These are phyloP conservation scores for Lecanicillium sp. DNA, from an alignment of 2,329 filamentous ascomycete genomes.

Conservation along the genomic window DNA sequence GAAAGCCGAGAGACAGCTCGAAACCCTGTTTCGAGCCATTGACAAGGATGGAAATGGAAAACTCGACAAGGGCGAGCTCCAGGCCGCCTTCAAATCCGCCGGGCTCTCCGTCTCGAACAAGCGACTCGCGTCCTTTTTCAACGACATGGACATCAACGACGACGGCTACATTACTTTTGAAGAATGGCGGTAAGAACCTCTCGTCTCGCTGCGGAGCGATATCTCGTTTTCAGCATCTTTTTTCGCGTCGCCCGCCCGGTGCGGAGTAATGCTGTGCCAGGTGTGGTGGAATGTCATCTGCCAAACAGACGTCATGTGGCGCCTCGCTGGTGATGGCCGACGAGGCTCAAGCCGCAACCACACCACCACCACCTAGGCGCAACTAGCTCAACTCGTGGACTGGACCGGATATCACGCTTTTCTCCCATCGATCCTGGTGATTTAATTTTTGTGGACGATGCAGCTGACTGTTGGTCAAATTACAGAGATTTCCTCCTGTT, in stretches of 20 bases:
- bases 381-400: no score
- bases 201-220: constrained; percentile 4
- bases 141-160: constrained; percentile 80
- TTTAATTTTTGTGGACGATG: neutral
- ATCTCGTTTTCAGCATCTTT: constrained; percentile 8
- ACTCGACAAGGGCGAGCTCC: constrained; percentile 79
- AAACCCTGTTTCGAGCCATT: constrained; percentile 74
- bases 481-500: constrained; percentile 86
- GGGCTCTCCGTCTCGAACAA: constrained; percentile 71
- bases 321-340: constrained; percentile 1
- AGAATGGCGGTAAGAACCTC: constrained; percentile 82
- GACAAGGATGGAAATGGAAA: constrained; percentile 80
- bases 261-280: neutral
- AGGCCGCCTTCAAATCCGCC: constrained; percentile 66
- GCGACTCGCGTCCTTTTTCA: constrained; percentile 78
- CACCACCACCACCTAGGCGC: neutral
- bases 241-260: constrained; percentile 1
- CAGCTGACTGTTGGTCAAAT: constrained; percentile 1
- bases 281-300: constrained; percentile 14
- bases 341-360: neutral
- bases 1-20: constrained; percentile 77
- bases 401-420: neutral
- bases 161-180: constrained; percentile 85
- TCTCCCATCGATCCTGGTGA: neutral
- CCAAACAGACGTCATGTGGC: constrained; percentile 15